Evolutionary conservation across 106 monocot genomes (phyloP).

Genomic region (Allium cepa): DNA sequence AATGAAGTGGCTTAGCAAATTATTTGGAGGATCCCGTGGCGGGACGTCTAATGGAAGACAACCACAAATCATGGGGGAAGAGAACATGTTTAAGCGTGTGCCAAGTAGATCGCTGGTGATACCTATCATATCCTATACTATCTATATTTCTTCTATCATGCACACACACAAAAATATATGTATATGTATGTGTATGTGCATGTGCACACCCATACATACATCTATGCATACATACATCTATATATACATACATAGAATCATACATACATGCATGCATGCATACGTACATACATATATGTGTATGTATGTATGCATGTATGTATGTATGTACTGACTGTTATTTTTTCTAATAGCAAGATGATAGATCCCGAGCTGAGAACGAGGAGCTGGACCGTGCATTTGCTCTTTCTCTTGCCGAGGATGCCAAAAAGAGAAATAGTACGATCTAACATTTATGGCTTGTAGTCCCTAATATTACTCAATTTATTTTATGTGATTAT

Average conservation of each 20-base stretch:
- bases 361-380: conserved; percentile 53
- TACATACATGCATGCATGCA: no score
- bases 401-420: conserved; percentile 82
- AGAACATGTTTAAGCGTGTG: conserved; percentile 50
- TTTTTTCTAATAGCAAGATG: conserved; percentile 35
- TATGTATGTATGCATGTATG: no score
- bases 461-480: not conserved
- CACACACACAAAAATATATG: no score
- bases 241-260: no score
- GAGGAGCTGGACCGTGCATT: conserved; percentile 90
- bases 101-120: conserved; percentile 59
- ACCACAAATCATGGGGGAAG: conserved; percentile 42
- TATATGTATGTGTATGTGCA: no score
- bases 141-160: no score
- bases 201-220: no score
- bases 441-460: not conserved
- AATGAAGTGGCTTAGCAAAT: conserved; percentile 77
- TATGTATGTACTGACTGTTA: no score
- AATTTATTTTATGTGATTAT: not conserved
- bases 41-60: conserved; percentile 31
- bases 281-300: no score
- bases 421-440: conserved; percentile 56
- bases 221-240: no score
- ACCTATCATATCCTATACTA: not conserved
- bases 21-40: conserved; percentile 52